Conservation (phyloP, 163 green algal genomes). For the Trebouxiophyceae sp. region DNA sequence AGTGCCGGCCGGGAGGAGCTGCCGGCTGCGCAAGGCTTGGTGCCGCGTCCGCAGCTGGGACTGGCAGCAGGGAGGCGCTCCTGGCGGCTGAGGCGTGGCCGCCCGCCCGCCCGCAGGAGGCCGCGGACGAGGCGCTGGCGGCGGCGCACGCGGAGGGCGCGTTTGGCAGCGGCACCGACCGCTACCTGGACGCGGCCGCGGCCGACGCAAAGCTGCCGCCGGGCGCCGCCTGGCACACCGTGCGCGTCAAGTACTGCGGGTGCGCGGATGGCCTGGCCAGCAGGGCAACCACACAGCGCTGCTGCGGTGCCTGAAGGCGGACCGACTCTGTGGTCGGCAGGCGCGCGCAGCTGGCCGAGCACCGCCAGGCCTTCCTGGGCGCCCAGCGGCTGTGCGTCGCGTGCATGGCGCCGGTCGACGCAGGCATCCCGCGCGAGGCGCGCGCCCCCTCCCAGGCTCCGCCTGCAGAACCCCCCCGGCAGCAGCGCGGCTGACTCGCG, state of each 20-base stretch:
- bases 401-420: conserved; percentile 50
- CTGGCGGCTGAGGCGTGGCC: too few relatives aligned
- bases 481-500: too few relatives aligned
- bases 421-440: too few relatives aligned
- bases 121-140: conserved; percentile 16
- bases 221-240: conserved; percentile 20
- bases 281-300: neutral
- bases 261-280: neutral
- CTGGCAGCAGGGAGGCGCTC: too few relatives aligned
- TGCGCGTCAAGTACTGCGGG: conserved; percentile 26
- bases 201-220: conserved; percentile 11
- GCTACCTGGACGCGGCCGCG: conserved; percentile 15
- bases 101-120: too few relatives aligned
- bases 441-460: too few relatives aligned
- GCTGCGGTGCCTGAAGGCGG: too few relatives aligned
- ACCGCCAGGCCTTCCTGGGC: conserved; percentile 45
- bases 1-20: too few relatives aligned
- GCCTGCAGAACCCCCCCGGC: too few relatives aligned
- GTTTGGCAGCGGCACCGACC: conserved; percentile 22
- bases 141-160: conserved; percentile 16
- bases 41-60: too few relatives aligned
- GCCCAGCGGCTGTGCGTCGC: conserved; percentile 51
- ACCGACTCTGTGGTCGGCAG: too few relatives aligned
- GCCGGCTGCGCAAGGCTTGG: too few relatives aligned
- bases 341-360: conserved; percentile 12